phyloP scores from a whole-genome alignment of 768 basidiomycete genomes.

The Vararia minispora region DNA sequence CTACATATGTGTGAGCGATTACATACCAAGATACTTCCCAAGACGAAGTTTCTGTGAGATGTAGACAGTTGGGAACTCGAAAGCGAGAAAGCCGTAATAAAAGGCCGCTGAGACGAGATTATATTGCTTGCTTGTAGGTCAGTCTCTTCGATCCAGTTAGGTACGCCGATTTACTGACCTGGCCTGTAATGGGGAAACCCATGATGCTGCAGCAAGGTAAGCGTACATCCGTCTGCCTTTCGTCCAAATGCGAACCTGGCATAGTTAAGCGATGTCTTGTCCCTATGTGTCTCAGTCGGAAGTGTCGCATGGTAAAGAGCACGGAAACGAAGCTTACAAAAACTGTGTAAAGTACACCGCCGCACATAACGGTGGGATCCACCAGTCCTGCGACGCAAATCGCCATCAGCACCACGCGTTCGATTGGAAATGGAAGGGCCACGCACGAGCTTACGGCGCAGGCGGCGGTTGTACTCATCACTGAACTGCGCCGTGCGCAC shows the following conservation, averaged over 20 bases:
- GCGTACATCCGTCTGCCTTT: no score
- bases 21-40: conserved; percentile 50
- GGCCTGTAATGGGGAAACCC: conserved; percentile 53
- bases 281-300: conserved; percentile 27
- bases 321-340: conserved; percentile 28
- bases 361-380: conserved; percentile 46
- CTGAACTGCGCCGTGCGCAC: conserved; percentile 40
- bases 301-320: not conserved
- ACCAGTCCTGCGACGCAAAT: conserved; percentile 26
- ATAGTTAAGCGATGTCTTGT: conserved; percentile 62
- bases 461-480: conserved; percentile 46
- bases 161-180: conserved; percentile 29
- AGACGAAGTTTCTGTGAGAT: conserved; percentile 48
- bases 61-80: conserved; percentile 58
- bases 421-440: not conserved
- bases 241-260: conserved; percentile 52
- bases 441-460: conserved; percentile 49
- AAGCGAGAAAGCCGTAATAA: conserved; percentile 48
- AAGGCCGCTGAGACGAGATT: conserved; percentile 56
- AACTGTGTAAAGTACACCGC: conserved; percentile 63
- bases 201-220: conserved; percentile 33
- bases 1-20: not conserved
- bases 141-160: no score
- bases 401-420: not conserved
- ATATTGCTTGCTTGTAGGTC: conserved; percentile 38